Base-by-base conservation (phyloP, 306 rosid species). In the Cicer chorassanicum region DNA sequence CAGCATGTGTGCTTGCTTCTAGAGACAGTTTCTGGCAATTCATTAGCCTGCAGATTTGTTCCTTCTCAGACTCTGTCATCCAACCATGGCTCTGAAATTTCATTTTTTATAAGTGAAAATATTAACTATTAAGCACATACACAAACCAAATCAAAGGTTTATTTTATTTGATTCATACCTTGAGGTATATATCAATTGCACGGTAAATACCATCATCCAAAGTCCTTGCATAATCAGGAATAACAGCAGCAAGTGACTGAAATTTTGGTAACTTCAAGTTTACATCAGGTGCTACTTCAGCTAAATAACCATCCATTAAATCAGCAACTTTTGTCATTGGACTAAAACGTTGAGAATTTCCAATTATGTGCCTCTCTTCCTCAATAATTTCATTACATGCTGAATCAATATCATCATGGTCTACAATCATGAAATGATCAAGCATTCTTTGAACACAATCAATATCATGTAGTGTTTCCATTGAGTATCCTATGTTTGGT, bases 1-100 rank as follows among this genome's bases (percentile, higher is more conserved):
- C 92, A n/a, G 97, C 97, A 19, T 93, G 98, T 4, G 92, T 91
- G 92, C 96, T 93, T 60, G 93, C 96, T 86, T 93, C 98, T 79
- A 93, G 43, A 48, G 97, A 93, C 12, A 93, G 90, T 82, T 93
- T 93, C 85, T 91, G 98, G 91, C 96, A 93, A 69, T 93, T 93
- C 89, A 93, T 84, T 18, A 91, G 84, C 87, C 89, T 76, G 82
- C 96, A 91, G 40, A 93, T 76, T 77, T 93, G 97, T 76, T 91
- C 98, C 89, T 84, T 93, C 86, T 93, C 97, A 0, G 89, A 84
- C 54, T 91, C 96, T 59, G 92, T 86, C 65, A 93, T 83, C 97
- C 97, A 89, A 3, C 85, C 82, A 84, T 93, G 98, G 45, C 89
- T 83, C 97, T 93, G 84, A 73, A 79, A 55, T n/a, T n/a, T n/a